phyloP scores from a whole-genome alignment of 495 filamentous ascomycete species.

The Podospora appendiculata region DNA sequence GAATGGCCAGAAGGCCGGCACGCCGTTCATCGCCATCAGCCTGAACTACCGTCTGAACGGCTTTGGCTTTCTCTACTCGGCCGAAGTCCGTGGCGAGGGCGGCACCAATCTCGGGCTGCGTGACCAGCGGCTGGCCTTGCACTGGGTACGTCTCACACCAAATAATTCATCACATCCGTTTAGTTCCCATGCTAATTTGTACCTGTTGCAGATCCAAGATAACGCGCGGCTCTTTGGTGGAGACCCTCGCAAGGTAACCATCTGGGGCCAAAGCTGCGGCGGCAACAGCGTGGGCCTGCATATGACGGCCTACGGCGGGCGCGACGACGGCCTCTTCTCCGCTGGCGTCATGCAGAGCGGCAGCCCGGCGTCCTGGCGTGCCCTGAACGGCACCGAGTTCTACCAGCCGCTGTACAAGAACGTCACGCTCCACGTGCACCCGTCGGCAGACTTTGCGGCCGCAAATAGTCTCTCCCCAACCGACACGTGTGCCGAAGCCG shows the following conservation, averaged over 20 bases:
- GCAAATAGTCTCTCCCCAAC: neutral
- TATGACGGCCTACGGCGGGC: slow-evolving; percentile 44
- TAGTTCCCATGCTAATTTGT: no score
- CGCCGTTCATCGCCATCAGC: slow-evolving; percentile 35
- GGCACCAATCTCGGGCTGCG: slow-evolving; percentile 33
- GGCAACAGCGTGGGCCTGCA: slow-evolving; percentile 46
- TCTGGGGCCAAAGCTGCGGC: slow-evolving; percentile 43
- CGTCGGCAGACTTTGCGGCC: neutral
- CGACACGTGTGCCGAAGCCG: neutral
- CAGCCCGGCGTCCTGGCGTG: slow-evolving; percentile 14
- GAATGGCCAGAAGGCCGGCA: slow-evolving; percentile 22
- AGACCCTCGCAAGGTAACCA: slow-evolving; percentile 27
- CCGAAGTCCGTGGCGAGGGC: neutral
- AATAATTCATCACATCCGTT: no score
- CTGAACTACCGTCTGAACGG: slow-evolving; percentile 9
- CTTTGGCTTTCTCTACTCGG: slow-evolving; percentile 1
- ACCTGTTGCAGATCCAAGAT: slow-evolving; percentile 33
- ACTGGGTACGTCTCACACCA: slow-evolving; percentile 16
- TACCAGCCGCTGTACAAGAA: neutral
- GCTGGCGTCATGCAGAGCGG: slow-evolving; percentile 22
- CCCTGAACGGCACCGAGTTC: neutral
- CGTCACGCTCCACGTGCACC: neutral
- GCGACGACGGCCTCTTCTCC: slow-evolving; percentile 37
- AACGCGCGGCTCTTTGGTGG: slow-evolving; percentile 51
- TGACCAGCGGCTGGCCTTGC: slow-evolving; percentile 34